These are phyloP conservation scores for Verticillium nubilum DNA, from an alignment of 2,329 filamentous ascomycete species.

Conservation along the genomic window DNA sequence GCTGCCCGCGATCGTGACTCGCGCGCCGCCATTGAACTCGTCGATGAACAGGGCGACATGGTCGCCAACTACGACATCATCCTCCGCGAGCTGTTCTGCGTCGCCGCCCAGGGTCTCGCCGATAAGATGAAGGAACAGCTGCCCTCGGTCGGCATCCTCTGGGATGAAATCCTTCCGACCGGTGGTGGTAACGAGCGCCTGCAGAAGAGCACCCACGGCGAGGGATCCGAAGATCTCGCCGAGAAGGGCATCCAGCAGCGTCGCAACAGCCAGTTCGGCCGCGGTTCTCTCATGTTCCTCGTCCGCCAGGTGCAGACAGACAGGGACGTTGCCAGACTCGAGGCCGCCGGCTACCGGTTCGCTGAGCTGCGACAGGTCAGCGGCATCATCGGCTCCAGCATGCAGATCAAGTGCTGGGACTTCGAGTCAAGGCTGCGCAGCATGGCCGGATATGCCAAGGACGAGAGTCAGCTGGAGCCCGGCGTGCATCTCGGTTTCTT, in stretches of 20 bases:
- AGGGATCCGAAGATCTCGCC: slow-evolving; percentile 24
- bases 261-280: slow-evolving; percentile 43
- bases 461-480: slow-evolving; percentile 38
- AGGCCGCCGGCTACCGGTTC: slow-evolving; percentile 74
- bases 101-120: slow-evolving; percentile 71
- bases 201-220: slow-evolving; percentile 3
- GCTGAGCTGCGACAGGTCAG: slow-evolving; percentile 64
- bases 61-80: slow-evolving; percentile 68
- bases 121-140: slow-evolving; percentile 58
- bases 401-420: slow-evolving; percentile 65
- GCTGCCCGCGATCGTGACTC: slow-evolving; percentile 31
- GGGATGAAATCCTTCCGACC: slow-evolving; percentile 70
- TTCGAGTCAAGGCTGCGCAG: slow-evolving; percentile 55
- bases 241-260: slow-evolving; percentile 32
- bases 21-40: slow-evolving; percentile 33
- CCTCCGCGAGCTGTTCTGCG: slow-evolving; percentile 79
- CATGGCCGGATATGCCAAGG: slow-evolving; percentile 56
- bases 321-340: slow-evolving; percentile 57
- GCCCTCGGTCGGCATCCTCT: slow-evolving; percentile 61
- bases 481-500: slow-evolving; percentile 56
- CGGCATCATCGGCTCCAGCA: slow-evolving; percentile 61
- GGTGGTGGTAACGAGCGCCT: slow-evolving; percentile 28
- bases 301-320: slow-evolving; percentile 56
- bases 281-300: slow-evolving; percentile 76
- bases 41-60: slow-evolving; percentile 48